phyloP scores from a whole-genome alignment of 805 yeast species.

The Kregervanrija delftensis region DNA sequence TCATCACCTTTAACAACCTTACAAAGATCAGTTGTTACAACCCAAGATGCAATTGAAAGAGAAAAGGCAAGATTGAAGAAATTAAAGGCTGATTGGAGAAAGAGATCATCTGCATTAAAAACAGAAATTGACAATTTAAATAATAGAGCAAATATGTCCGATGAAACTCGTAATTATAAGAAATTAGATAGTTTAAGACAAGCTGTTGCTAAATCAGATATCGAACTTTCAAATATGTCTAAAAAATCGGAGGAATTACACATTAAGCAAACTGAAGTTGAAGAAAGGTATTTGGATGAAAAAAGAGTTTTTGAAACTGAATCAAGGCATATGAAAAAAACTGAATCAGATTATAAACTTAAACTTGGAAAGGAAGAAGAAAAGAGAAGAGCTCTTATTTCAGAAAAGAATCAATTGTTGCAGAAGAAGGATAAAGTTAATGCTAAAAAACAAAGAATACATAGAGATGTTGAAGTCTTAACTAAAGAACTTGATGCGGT shows the following conservation, averaged over 20 bases:
- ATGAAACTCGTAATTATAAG: conserved; percentile 50
- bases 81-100: conserved; percentile 50
- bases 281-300: conserved; percentile 31
- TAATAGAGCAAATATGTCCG: conserved; percentile 38
- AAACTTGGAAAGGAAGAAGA: conserved; percentile 18
- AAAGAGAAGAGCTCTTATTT: conserved; percentile 19
- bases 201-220: conserved; percentile 34
- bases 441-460: conserved; percentile 25
- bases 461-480: conserved; percentile 17
- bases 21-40: conserved; percentile 58
- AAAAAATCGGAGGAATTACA: conserved; percentile 29
- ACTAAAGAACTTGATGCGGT: conserved; percentile 22
- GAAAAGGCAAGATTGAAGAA: conserved; percentile 54
- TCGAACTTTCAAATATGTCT: conserved; percentile 29
- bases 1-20: conserved; percentile 55
- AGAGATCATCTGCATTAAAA: conserved; percentile 42
- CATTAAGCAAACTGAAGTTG: conserved; percentile 31
- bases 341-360: conserved; percentile 24
- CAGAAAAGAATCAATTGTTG: conserved; percentile 23
- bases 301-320: conserved; percentile 32
- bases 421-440: conserved; percentile 29
- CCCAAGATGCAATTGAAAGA: conserved; percentile 50
- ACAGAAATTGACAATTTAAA: conserved; percentile 51
- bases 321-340: conserved; percentile 25
- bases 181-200: conserved; percentile 46